These are phyloP conservation scores for Thelonectria olida DNA, from an alignment of 2,329 filamentous ascomycete species.

Conservation along the genomic window DNA sequence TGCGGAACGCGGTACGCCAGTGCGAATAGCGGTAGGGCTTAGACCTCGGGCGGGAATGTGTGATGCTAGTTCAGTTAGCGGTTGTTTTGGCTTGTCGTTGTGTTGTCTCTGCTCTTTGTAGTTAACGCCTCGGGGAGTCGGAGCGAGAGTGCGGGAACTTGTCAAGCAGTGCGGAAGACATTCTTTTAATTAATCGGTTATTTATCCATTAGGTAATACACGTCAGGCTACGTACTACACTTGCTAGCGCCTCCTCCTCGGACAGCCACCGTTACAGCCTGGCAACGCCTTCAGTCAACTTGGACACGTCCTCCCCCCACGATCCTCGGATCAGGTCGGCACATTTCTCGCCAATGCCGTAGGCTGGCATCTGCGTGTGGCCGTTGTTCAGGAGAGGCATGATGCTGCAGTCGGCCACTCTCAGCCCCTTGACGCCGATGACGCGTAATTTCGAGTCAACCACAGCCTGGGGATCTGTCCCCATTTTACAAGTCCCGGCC, in stretches of 20 bases:
- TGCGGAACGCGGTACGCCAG: background rate
- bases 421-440: slow-evolving; percentile 59
- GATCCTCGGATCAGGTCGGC: slow-evolving; percentile 58
- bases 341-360: slow-evolving; percentile 64
- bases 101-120: background rate
- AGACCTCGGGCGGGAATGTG: background rate
- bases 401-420: slow-evolving; percentile 62
- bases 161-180: no score
- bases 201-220: no score
- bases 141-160: no score
- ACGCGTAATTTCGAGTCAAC: slow-evolving; percentile 63
- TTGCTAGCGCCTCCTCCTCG: background rate
- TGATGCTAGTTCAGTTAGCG: no score
- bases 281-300: background rate
- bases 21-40: background rate
- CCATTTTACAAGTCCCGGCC: slow-evolving; percentile 46
- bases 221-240: no score
- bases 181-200: no score
- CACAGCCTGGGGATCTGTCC: slow-evolving; percentile 61
- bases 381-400: slow-evolving; percentile 61
- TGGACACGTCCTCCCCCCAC: slow-evolving; percentile 22
- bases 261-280: background rate
- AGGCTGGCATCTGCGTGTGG: slow-evolving; percentile 65
- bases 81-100: background rate
- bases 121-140: background rate